Base-by-base conservation (phyloP, 2,329 filamentous ascomycete species). In the Claviceps citrina region DNA sequence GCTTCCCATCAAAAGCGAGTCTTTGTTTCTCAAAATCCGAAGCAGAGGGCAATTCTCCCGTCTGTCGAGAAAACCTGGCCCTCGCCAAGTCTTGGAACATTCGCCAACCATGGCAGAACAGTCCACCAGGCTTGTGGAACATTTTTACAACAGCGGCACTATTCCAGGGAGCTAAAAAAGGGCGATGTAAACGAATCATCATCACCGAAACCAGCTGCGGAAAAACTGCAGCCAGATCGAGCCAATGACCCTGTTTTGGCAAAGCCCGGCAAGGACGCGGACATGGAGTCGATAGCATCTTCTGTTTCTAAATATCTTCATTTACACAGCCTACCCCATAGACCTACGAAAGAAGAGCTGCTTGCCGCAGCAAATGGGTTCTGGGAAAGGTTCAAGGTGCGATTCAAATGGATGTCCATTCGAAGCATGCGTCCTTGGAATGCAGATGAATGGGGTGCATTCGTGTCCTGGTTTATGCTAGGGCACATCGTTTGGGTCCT, bases 381-480 rank as follows among this genome's bases (percentile, higher is more conserved):
- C 58, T 91, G 85, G 78, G 81, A 93, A 46, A 76, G 91, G 36
- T 61, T 95, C 33, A 85, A 81, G 54, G 83, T 96, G 19, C 81
- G 86, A 31, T 93, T 96, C 65, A 98, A 98, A 61, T 98, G 91
- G 91, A 80, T 91, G 52, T 93, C 91, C 2, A 98, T 98, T 51
- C 72, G 87, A 54, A 94, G 87, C 56, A 84, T 83, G 58, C 73
- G 91, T 28, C 91, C 91, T 0, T 98, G 91, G 75, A 98, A 93
- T 58, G 74, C 81, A 18, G 91, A 98, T 58, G 91, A 98, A 63
- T 95, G 94, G 68, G 84, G 86, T 34, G 91, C 91, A 4, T 89
- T 98, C 46, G 76, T 71, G 39, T 96, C 91, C 2, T 96, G 89
- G 89, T 81, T 98, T 46, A 72, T 96, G 46, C 70, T 95, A 40